A percentile compares a stretch with the other conserved stretches of the same genome.
Evolutionary conservation across 495 filamentous ascomycete genomes (phyloP).

Genomic region (Aspergillus nidulans): DNA sequence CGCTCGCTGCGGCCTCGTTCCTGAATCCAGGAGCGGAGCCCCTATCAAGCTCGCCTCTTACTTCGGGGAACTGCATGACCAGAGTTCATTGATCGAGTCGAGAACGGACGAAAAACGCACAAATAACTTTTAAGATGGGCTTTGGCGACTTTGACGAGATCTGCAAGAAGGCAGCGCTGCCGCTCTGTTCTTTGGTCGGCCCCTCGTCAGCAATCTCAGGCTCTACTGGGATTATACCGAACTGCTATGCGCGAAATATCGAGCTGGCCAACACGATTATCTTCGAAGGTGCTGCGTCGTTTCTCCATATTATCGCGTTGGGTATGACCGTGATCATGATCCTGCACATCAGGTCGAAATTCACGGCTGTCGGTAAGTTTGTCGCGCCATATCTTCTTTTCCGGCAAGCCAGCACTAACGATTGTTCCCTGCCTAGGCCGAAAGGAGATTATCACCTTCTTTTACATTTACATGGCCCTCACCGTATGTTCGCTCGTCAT

Average conservation of each 20-base stretch:
- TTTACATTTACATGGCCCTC: slow-evolving; percentile 91
- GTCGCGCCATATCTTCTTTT: neutral
- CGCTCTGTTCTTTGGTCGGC: slow-evolving; percentile 83
- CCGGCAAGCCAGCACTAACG: neutral
- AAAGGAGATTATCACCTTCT: slow-evolving; percentile 97
- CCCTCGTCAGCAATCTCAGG: slow-evolving; percentile 58
- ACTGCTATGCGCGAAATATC: slow-evolving; percentile 92
- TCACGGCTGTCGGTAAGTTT: slow-evolving; percentile 92
- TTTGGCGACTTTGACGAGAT: slow-evolving; percentile 87
- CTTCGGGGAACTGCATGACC: neutral
- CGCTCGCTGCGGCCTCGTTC: slow-evolving; percentile 12
- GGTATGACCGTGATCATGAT: slow-evolving; percentile 96
- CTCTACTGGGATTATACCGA: slow-evolving; percentile 73
- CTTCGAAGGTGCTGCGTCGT: slow-evolving; percentile 86
- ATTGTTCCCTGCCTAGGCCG: slow-evolving; percentile 55
- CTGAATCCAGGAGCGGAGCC: slow-evolving; percentile 15
- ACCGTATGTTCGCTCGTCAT: slow-evolving; percentile 86
- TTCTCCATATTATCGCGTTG: slow-evolving; percentile 88
- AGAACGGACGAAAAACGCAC: neutral
- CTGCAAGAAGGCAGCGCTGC: slow-evolving; percentile 80
- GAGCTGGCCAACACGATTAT: slow-evolving; percentile 98
- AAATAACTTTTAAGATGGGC: slow-evolving; percentile 52
- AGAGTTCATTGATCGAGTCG: neutral
- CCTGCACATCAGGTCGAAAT: slow-evolving; percentile 91
- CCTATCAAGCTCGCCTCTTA: slow-evolving; percentile 5